Conservation (phyloP, 139 green algal species). For the Chlorella vulgaris region DNA sequence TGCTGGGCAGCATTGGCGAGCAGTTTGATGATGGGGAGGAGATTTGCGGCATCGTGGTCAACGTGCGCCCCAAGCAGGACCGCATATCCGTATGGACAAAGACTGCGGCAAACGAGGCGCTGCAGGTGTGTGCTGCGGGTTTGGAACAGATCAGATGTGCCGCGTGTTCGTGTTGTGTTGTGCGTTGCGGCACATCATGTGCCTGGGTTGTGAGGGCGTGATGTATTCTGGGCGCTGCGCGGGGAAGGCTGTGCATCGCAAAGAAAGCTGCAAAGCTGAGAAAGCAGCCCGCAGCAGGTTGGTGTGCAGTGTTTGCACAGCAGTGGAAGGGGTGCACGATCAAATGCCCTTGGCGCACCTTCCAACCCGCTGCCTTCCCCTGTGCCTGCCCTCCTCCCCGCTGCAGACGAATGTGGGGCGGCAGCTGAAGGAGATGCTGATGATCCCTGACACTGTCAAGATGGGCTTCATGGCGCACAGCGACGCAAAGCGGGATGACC, state of each 20-base stretch:
- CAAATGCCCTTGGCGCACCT: too few species aligned
- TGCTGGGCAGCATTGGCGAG: conserved; percentile 98
- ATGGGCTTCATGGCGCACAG: conserved; percentile 92
- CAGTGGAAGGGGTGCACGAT: too few species aligned
- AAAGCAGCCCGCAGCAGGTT: too few species aligned
- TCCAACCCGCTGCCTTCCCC: neutral
- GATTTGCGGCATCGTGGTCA: conserved; percentile 96
- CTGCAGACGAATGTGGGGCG: conserved; percentile 84
- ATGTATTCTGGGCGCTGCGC: too few species aligned
- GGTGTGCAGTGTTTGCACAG: too few species aligned
- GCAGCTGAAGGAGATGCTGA: conserved; percentile 92
- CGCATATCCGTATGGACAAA: conserved; percentile 95
- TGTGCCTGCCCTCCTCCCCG: neutral
- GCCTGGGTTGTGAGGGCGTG: neutral
- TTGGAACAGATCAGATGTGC: neutral
- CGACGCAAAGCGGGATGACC: conserved; percentile 83
- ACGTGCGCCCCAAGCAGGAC: conserved; percentile 86
- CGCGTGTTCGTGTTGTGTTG: neutral
- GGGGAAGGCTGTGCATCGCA: too few species aligned
- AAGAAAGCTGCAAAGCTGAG: too few species aligned
- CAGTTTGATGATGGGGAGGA: conserved; percentile 97
- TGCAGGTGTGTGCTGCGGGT: conserved; percentile 53
- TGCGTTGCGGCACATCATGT: too few species aligned
- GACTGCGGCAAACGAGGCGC: conserved; percentile 87
- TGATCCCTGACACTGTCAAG: conserved; percentile 72